phyloP scores from a whole-genome alignment of 2,329 filamentous ascomycete species.

The Clarireedia homoeocarpa region DNA sequence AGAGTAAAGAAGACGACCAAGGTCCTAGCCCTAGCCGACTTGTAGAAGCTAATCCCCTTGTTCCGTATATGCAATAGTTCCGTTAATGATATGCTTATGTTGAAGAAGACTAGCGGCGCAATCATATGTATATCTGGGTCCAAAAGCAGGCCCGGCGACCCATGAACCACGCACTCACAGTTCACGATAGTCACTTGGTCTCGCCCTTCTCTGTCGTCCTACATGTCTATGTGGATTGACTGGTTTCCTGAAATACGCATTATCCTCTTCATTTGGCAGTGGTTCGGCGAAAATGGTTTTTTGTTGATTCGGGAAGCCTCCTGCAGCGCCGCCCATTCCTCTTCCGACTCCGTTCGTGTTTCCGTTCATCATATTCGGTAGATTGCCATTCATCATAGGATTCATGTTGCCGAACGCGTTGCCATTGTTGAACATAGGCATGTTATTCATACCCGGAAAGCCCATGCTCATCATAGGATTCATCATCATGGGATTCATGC shows the following conservation, averaged over 20 bases:
- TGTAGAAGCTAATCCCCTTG: too few species aligned
- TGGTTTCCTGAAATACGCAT: constrained; percentile 90
- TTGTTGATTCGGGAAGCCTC: constrained; percentile 49
- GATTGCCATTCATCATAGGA: constrained; percentile 27
- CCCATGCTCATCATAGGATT: constrained; percentile 27
- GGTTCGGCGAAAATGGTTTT: constrained; percentile 38
- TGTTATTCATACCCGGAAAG: constrained; percentile 33
- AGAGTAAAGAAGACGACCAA: too few species aligned
- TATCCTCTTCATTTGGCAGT: constrained; percentile 63
- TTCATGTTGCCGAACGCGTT: constrained; percentile 17
- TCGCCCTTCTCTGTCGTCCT: constrained; percentile 67
- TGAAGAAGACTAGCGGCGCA: too few species aligned
- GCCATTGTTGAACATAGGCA: constrained; percentile 30
- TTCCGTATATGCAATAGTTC: too few species aligned
- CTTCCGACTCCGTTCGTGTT: constrained; percentile 28
- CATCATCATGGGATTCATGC: constrained; percentile 32
- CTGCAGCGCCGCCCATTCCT: constrained; percentile 25
- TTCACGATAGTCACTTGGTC: constrained; percentile 87
- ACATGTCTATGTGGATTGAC: constrained; percentile 90
- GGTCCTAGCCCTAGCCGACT: too few species aligned
- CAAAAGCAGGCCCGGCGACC: too few species aligned
- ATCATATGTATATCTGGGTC: too few species aligned
- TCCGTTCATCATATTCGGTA: constrained; percentile 28
- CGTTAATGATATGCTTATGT: too few species aligned
- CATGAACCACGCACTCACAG: not conserved